A percentile compares a stretch with the other conserved stretches of the same genome.
These are phyloP conservation scores for Dactylonectria estremocensis DNA, from an alignment of 2,329 filamentous ascomycete species.

Conservation along the genomic window DNA sequence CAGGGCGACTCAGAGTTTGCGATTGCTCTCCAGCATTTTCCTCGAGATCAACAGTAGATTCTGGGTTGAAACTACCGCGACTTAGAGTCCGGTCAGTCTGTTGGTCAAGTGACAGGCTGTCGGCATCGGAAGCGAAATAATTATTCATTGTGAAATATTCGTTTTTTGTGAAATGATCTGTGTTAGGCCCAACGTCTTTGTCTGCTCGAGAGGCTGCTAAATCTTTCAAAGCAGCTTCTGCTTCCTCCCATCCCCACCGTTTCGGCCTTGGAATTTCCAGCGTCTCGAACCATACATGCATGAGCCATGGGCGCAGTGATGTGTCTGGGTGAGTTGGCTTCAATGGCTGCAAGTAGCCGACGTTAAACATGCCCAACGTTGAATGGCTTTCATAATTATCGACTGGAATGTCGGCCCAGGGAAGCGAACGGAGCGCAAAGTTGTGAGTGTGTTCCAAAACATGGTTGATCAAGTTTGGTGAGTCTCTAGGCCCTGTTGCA, in stretches of 20 bases:
- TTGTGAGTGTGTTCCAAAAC: slow-evolving; percentile 9
- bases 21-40: no score
- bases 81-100: background rate
- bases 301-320: background rate
- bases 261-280: background rate
- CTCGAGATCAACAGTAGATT: no score
- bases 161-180: background rate
- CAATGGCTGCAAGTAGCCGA: background rate
- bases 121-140: background rate
- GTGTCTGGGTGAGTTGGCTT: background rate
- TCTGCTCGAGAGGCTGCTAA: background rate
- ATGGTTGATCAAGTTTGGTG: slow-evolving; percentile 5
- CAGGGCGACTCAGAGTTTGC: background rate
- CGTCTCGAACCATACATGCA: background rate
- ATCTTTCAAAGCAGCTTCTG: background rate
- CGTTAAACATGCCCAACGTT: background rate
- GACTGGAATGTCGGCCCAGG: slow-evolving; percentile 12
- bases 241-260: background rate
- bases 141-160: background rate
- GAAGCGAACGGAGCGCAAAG: slow-evolving; percentile 18
- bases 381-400: background rate
- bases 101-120: background rate
- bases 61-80: no score
- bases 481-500: background rate
- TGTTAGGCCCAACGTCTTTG: background rate